A percentile compares a stretch with the other conserved stretches of the same genome.
Evolutionary conservation across 495 filamentous ascomycete genomes (phyloP).

Genomic region (Daldinia grandis): DNA sequence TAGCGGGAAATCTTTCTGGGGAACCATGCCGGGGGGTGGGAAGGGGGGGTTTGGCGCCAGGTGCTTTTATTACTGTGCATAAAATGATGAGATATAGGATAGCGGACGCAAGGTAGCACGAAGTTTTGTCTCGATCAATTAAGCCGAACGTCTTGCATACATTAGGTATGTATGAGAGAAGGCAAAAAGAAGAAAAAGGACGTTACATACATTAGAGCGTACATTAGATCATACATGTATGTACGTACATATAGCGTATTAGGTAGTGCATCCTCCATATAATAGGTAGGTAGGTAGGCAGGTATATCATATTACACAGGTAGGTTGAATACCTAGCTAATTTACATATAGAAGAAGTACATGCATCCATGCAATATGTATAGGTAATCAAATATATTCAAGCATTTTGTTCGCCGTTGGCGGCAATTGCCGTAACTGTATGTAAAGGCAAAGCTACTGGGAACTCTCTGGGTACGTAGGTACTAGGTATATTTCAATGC

Average conservation of each 20-base stretch:
- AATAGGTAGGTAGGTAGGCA: not conserved
- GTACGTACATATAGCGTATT: not conserved
- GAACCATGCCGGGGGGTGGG: conserved; percentile 43
- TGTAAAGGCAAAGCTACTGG: not conserved
- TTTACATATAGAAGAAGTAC: not conserved
- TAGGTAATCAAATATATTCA: not conserved
- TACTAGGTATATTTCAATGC: not conserved
- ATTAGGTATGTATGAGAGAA: not conserved
- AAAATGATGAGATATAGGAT: conserved; percentile 31
- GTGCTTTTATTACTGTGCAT: conserved; percentile 30
- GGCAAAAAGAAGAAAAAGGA: not conserved
- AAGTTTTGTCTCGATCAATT: conserved; percentile 7
- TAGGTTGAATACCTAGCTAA: too few species aligned
- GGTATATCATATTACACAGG: too few species aligned
- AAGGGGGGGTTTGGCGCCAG: conserved; percentile 10
- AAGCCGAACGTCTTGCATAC: conserved; percentile 7
- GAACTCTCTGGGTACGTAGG: not conserved
- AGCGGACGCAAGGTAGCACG: conserved; percentile 29
- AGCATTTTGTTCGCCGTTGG: conserved; percentile 22
- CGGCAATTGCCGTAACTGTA: conserved; percentile 21
- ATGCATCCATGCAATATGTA: not conserved
- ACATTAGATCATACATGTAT: conserved; percentile 4
- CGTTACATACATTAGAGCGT: conserved; percentile 1
- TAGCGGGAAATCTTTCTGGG: conserved; percentile 50
- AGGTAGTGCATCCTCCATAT: too few species aligned